Percentiles rank a stretch among this genome's conserved stretches.
These are phyloP conservation scores for Magnolia sinica DNA, from an alignment of 164 flowering plant genomes.

Conservation along the genomic window DNA sequence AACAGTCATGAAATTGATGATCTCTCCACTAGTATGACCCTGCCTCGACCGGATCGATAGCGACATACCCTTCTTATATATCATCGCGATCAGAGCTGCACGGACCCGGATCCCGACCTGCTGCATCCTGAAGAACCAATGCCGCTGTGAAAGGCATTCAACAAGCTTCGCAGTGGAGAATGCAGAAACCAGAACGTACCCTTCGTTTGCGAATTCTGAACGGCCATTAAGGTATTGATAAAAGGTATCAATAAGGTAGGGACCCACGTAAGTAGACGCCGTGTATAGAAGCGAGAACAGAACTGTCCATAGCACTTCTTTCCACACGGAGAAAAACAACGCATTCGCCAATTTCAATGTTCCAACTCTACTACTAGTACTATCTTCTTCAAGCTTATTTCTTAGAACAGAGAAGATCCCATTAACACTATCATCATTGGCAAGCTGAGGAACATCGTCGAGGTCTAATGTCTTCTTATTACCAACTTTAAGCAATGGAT, in stretches of 20 bases:
- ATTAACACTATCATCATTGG: slow-evolving; percentile 23
- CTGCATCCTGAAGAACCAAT: slow-evolving; percentile 54
- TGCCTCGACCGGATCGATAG: slow-evolving; percentile 61
- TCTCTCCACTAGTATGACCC: slow-evolving; percentile 59
- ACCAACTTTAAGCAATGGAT: slow-evolving; percentile 32
- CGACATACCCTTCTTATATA: slow-evolving; percentile 59
- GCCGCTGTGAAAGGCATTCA: slow-evolving; percentile 58
- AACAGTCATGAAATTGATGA: slow-evolving; percentile 68
- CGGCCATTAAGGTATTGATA: slow-evolving; percentile 60
- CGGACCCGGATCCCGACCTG: slow-evolving; percentile 41
- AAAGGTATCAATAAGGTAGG: slow-evolving; percentile 61
- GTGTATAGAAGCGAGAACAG: slow-evolving; percentile 33
- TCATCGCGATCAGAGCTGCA: slow-evolving; percentile 42
- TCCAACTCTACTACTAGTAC: slow-evolving; percentile 24
- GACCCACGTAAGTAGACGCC: slow-evolving; percentile 63
- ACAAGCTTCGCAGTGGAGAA: slow-evolving; percentile 60
- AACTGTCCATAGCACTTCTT: slow-evolving; percentile 39
- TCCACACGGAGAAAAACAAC: slow-evolving; percentile 38
- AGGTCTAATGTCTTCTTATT: slow-evolving; percentile 35
- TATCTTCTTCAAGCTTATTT: slow-evolving; percentile 21
- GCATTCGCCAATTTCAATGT: slow-evolving; percentile 44
- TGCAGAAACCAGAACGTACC: slow-evolving; percentile 44
- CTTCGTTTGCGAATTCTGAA: slow-evolving; percentile 34
- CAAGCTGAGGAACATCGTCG: slow-evolving; percentile 46
- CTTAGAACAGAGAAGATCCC: slow-evolving; percentile 25